Base-by-base conservation (phyloP, 2,329 filamentous ascomycete genomes). In the Achaetomium macrosporum region DNA sequence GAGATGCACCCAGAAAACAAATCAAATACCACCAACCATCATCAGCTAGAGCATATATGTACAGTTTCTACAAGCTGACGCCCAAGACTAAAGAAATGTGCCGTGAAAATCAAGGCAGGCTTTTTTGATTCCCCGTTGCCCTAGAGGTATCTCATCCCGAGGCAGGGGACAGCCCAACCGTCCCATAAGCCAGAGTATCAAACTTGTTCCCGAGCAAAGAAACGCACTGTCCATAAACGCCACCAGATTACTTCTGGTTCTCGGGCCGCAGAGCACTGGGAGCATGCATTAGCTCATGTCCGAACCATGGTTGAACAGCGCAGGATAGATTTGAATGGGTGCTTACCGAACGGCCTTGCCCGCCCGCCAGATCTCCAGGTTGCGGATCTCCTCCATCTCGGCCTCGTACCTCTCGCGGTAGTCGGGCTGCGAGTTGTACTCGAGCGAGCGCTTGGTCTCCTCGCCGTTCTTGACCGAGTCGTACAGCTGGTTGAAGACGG, bases 361-460 rank as follows among this genome's bases (percentile, higher is more conserved):
- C 62, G 93, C 93, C 69, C 88, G 84, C 93, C 93, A 99, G 84
- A 99, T 99, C 84, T 99, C 93, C 69, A 99, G 79, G 70, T 90
- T 83, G 68, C 92, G 88, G 78, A 99, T 97, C 81, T 97, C 93
- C 78, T 96, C 81, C 85, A 99, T 88, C 87, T 99, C 93, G 70
- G 89, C 83, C 84, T 96, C 90, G 76, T 91, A 99, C 77, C 88
- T 90, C 81, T 96, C 81, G 67, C 93, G 87, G 85, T 99, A 99
- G 77, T 99, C 90, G 65, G 83, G 77, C 76, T 95, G 90, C 71
- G 87, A 82, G 83, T 97, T 97, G 84, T 95, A 99, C 69, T 96
- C 90, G 69, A 99, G 86, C 57, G 90, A 93, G 74, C 93, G 85
- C 85, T 93, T 79, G 68, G 93, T 99, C 87, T 99, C 93, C 69